These are phyloP conservation scores for Symmetrospora coprosmae DNA, from an alignment of 768 basidiomycete genomes.

Conservation along the genomic window DNA sequence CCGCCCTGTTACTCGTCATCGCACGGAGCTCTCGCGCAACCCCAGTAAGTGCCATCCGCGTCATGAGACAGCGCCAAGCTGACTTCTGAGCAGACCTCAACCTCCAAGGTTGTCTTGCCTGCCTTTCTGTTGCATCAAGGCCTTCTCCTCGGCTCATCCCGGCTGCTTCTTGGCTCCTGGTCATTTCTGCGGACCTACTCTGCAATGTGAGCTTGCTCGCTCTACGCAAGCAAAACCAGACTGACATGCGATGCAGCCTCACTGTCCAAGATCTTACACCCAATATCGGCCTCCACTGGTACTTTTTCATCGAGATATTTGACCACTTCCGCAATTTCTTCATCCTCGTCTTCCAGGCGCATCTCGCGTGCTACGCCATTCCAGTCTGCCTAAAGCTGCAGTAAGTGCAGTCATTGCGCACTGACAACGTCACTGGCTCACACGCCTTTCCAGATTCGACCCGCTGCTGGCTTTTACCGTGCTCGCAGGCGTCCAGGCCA, in stretches of 20 bases:
- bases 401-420: conserved; percentile 39
- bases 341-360: conserved; percentile 79
- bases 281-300: conserved; percentile 93
- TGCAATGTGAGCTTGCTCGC: conserved; percentile 21
- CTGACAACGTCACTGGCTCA: neutral
- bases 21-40: no score
- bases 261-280: conserved; percentile 79
- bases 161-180: conserved; percentile 25
- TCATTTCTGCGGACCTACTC: conserved; percentile 26
- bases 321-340: conserved; percentile 95
- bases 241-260: conserved; percentile 44
- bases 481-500: conserved; percentile 59
- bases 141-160: neutral
- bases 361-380: conserved; percentile 63
- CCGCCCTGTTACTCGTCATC: conserved; percentile 46
- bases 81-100: neutral
- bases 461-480: conserved; percentile 65
- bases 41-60: no score
- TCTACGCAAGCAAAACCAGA: no score
- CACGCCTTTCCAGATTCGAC: conserved; percentile 50
- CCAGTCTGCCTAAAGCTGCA: conserved; percentile 85
- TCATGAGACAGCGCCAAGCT: no score
- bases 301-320: conserved; percentile 99
- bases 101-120: conserved; percentile 39
- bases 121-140: conserved; percentile 45